These are phyloP conservation scores for Phytopythium montanum DNA, from an alignment of 352 stramenopile species.

Conservation along the genomic window DNA sequence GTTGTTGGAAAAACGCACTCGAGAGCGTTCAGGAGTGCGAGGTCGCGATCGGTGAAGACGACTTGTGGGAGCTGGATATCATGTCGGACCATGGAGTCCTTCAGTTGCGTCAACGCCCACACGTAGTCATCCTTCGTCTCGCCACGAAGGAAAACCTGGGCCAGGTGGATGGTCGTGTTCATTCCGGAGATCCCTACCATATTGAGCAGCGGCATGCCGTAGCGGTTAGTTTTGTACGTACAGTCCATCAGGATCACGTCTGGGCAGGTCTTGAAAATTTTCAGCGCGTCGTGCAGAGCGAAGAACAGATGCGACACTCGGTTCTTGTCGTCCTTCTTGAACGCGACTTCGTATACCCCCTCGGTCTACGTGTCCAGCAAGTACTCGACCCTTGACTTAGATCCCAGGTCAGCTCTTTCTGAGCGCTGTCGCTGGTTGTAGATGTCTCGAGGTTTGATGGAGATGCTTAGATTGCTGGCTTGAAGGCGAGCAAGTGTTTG, in stretches of 20 bases:
- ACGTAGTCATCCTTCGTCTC: slow-evolving; percentile 9
- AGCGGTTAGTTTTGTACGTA: slow-evolving; percentile 15
- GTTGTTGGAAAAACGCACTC: slow-evolving; percentile 9
- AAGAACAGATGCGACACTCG: background rate
- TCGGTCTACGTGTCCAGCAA: background rate
- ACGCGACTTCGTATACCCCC: background rate
- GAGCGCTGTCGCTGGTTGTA: background rate
- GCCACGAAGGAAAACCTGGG: slow-evolving; percentile 11
- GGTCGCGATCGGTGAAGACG: slow-evolving; percentile 10
- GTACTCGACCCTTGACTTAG: background rate
- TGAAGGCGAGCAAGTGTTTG: background rate
- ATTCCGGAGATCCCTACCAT: slow-evolving; percentile 10
- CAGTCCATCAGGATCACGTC: slow-evolving; percentile 9
- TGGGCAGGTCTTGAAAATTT: background rate
- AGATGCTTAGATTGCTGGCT: background rate
- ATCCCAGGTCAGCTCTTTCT: background rate
- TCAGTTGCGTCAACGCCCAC: slow-evolving; percentile 8
- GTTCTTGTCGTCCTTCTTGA: background rate
- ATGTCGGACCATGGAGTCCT: background rate
- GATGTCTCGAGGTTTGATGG: background rate
- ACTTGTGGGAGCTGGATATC: slow-evolving; percentile 8
- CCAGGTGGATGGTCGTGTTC: slow-evolving; percentile 18
- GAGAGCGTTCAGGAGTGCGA: slow-evolving; percentile 14
- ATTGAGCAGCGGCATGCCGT: slow-evolving; percentile 16
- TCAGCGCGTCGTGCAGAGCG: background rate